Evolutionary conservation across 371 early-diverging fungal genomes (phyloP), one percentile per base, ranked within the genome.

Genomic region (Mucor mucedo): DNA sequence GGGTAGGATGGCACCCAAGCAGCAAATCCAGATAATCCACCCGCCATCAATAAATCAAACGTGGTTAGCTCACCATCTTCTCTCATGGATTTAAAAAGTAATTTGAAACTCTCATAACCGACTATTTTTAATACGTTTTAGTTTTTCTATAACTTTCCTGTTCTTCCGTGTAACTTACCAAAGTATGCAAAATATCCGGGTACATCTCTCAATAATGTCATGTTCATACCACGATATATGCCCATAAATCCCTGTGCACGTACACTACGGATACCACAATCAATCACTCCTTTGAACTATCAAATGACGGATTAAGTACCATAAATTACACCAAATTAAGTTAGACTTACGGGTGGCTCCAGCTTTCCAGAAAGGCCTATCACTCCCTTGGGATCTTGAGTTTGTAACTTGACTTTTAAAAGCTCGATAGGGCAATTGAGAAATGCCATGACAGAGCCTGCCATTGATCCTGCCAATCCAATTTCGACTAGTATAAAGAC

Each of bases 1-100:
- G 95, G 95, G 64, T 92, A 94, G 29, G 92, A 90, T 4, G 91
- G 87, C 11, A 94, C 71, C 95, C 95, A 95, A 27, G 93, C 91
- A 33, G 82, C 87, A 55, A 91, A 83, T 27, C 95, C 95, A 13
- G 93, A 91, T 50, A 89, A 66, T 55, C 94, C 95, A 60, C 95
- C 95, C 14, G 93, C 89, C 67, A 93, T 62, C 55, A 94, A 71
- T 60, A 93, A 72, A 64, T 93, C 92, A 32, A 78, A 39, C 1
- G 80, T 79, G 0, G 76, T 73, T 28, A 86, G 48, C 32, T 81
- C 79, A 30, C 76, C 80, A 28, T 73, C 66, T 41, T 77, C 71
- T 58, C 81, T 80, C 64, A 79, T 58, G 2, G 78, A 74, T 11
- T 87, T 80, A 57, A 83, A 79, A 10, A 83, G 33, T 52, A 77